Base-by-base conservation (phyloP, 2,329 filamentous ascomycete species). In the Pseudocercospora fuligena region DNA sequence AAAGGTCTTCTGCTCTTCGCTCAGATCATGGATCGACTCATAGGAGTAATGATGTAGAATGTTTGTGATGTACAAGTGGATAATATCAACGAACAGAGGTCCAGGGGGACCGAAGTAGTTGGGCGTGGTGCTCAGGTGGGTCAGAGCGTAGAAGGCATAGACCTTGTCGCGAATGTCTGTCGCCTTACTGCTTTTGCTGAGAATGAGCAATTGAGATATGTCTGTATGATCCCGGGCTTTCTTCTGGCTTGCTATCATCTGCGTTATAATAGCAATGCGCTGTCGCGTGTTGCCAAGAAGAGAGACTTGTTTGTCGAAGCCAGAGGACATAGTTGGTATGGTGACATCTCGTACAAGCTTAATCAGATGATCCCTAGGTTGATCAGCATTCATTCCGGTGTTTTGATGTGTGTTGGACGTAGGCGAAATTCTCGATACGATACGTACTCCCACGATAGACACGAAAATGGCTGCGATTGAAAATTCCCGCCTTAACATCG, bases 101-200 rank as follows among this genome's bases (percentile, higher is more conserved):
- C 73, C 74, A 9, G 72, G 61, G 2, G 68, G 57, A 11, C 62
- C 56, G 9, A 58, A 66, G 60, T 76, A 76, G 54, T 75, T 67
- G 19, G 73, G 73, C 27, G 64, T 64, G 2, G 73, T 73, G 9
- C 61, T 71, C 12, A 76, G 60, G 9, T 71, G 60, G 1, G 75
- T 76, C 25, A 76, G 43, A 51, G 72, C 73, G 53, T 74, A 71
- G 62, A 76, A 75, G 2, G 73, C 73, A 61, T 74, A 77, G 2
- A 77, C 68, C 67, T 73, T 76, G 63, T 77, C 75, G n/a, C 70
- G 70, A 21, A 66, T 58, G 19, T 76, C 72, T 4, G 73, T 76
- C 2, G 75, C 75, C 23, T 72, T 62, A 61, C 75, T 76, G 43
- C 67, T 70, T 60, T 76, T 76, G 27, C 70, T 73, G 3, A 76